Conservation (phyloP, 2,329 filamentous ascomycete genomes). For the Colletotrichum costaricense region DNA sequence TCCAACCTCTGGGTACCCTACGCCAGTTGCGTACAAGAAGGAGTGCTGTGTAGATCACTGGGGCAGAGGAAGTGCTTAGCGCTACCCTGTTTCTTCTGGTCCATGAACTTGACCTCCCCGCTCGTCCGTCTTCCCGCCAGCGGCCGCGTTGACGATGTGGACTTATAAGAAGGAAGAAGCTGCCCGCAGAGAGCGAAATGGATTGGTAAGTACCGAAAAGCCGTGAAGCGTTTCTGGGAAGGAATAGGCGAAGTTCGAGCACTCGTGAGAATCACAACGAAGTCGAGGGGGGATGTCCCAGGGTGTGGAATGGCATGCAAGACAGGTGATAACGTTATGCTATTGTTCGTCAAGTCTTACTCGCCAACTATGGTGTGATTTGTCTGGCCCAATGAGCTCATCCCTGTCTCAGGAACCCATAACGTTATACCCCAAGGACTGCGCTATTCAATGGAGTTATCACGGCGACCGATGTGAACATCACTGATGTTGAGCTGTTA, state of each 20-base stretch:
- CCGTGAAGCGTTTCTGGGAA: neutral
- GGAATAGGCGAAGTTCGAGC: neutral
- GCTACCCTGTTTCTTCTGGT: neutral
- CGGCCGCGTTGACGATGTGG: neutral
- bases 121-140: neutral
- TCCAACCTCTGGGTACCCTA: neutral
- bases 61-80: neutral
- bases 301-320: neutral
- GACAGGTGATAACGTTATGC: neutral
- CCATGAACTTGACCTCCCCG: neutral
- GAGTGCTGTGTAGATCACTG: slow-evolving; percentile 3
- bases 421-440: neutral
- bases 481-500: neutral
- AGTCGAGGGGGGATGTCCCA: no score
- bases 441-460: neutral
- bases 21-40: neutral
- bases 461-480: neutral
- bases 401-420: neutral
- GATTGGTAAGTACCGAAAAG: neutral
- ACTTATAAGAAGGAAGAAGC: neutral
- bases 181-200: neutral
- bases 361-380: neutral
- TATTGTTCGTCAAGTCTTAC: neutral
- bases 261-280: neutral
- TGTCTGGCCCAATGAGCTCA: neutral